Base-by-base conservation (phyloP, 1,284 basidiomycete species). In the Ustilago nuda region DNA sequence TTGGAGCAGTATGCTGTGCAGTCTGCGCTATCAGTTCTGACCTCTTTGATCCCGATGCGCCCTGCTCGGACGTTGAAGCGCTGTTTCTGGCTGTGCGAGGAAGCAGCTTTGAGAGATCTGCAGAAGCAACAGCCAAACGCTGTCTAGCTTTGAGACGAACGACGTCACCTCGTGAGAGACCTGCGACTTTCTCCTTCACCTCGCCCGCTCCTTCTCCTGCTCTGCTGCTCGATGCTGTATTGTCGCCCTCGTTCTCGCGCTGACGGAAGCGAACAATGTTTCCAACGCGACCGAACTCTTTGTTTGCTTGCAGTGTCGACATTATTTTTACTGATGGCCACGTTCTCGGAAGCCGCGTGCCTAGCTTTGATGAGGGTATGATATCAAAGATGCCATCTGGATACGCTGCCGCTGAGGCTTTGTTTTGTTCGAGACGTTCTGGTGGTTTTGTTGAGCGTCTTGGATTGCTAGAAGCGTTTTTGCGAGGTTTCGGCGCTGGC, bases 141-240 rank as follows among this genome's bases (percentile, higher is more conserved):
- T 72, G 69, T 37, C 66, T 54, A 11, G 74, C 66, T 50, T 71
- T 72, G 3, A 76, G 50, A 0, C 74, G 65, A 13, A 76, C 52
- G 0, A 76, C 55, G 51, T 76, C 74, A 30, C 74, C 69, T 12
- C 74, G 65, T 7, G 74, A 76, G n/a, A 76, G 63, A 17, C 74
- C 69, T 1, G 48, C 60, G 0, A 76, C 62, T 11, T 51, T 58
- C 15, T 76, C 68, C 41, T 46, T 57, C n/a, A 15, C 3, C 6
- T 45, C 56, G 8, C 32, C 56, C 30, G 48, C 11, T 43, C 33
- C 13, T n/a, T 7, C 23, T 3, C 17, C 30, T n/a, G 17, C n/a
- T 45, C 8, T 6, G 30, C 23, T 56, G 41, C 15, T 17, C 15
- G 9, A 27, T 12, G 37, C 19, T 12, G 12, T 37, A 15, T 23